Conservation (phyloP, 2,329 filamentous ascomycete genomes). For the Colletotrichum higginsianum region DNA sequence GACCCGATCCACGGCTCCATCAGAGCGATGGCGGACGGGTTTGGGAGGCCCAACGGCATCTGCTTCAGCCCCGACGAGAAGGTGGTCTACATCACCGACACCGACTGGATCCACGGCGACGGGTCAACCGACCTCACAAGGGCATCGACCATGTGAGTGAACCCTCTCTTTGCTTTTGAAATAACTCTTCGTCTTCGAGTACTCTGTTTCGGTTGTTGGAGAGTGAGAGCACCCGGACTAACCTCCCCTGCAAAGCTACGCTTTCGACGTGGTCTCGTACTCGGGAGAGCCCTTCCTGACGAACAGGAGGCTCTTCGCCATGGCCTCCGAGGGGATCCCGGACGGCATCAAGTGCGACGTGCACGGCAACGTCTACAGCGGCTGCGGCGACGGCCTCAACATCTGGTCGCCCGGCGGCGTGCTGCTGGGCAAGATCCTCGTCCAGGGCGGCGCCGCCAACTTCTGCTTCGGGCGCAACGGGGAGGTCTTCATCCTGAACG, state of each 20-base stretch:
- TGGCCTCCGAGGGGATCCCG: constrained; percentile 63
- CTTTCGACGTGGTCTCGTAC: constrained; percentile 51
- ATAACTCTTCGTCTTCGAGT: background rate
- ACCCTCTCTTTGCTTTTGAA: background rate
- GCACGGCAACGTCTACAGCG: constrained; percentile 64
- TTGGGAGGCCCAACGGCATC: constrained; percentile 63
- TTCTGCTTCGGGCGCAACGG: constrained; percentile 63
- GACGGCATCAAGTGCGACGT: constrained; percentile 64
- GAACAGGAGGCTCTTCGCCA: constrained; percentile 66
- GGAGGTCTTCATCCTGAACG: constrained; percentile 63
- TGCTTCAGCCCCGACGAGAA: constrained; percentile 61
- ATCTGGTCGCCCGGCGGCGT: constrained; percentile 63
- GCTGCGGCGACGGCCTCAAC: constrained; percentile 64
- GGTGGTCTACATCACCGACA: constrained; percentile 62
- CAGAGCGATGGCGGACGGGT: constrained; percentile 62
- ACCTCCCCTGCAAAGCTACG: constrained; percentile 49
- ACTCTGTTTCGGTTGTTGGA: too few species aligned
- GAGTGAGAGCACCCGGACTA: too few species aligned
- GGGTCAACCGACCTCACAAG: constrained; percentile 46
- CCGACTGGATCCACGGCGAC: constrained; percentile 52
- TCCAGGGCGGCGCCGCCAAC: constrained; percentile 60
- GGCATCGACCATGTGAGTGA: constrained; percentile 37
- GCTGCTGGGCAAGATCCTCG: constrained; percentile 61
- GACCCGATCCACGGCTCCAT: constrained; percentile 56
- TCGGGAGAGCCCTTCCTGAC: constrained; percentile 51